Percentiles rank a stretch among this genome's conserved stretches.
Evolutionary conservation across 139 green algal genomes (phyloP).

Genomic region (Coccomyxa sp.): DNA sequence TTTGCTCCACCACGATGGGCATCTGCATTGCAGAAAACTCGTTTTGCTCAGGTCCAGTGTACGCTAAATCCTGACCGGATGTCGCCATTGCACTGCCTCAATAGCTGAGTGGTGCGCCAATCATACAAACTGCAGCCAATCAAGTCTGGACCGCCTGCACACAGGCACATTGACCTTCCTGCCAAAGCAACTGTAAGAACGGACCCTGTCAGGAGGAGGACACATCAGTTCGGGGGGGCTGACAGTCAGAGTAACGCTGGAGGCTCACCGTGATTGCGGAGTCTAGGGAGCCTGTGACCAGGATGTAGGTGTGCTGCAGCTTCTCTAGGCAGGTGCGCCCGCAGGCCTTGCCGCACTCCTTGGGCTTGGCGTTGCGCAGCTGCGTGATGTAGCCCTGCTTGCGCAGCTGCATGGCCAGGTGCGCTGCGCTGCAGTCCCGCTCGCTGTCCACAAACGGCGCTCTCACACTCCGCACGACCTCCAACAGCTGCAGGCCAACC

Average conservation of each 20-base stretch:
- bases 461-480: not conserved
- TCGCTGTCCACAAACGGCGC: not conserved
- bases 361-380: not conserved
- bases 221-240: not conserved
- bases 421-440: not conserved
- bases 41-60: too few species aligned
- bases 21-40: too few species aligned
- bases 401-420: not conserved
- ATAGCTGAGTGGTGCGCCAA: too few species aligned
- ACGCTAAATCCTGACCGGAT: too few species aligned
- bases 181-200: not conserved
- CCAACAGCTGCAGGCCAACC: not conserved
- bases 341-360: not conserved
- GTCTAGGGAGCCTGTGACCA: not conserved
- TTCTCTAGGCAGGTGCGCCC: not conserved
- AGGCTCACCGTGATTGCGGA: not conserved
- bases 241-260: not conserved
- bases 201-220: not conserved
- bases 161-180: too few species aligned
- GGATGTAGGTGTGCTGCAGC: constrained; percentile 3
- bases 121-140: not conserved
- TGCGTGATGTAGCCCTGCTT: not conserved
- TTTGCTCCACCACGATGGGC: constrained; percentile 54
- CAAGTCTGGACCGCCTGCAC: too few species aligned
- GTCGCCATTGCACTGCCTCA: not conserved